Evolutionary conservation across 495 filamentous ascomycete species (phyloP), one percentile per base, ranked within the genome.

Genomic region (Penicillium dipodomyicola): DNA sequence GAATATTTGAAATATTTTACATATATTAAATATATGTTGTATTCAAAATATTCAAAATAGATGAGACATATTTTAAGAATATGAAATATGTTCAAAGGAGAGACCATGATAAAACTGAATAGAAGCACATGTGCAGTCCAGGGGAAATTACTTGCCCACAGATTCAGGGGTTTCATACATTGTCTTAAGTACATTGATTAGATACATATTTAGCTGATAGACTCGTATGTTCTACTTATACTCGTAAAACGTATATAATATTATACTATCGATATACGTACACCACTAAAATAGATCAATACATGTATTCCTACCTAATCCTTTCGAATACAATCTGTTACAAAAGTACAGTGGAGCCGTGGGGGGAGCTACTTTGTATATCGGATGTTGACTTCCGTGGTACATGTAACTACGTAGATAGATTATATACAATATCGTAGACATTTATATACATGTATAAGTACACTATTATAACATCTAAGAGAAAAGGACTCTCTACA

Each of bases 121-220:
- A 23, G 43, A 23, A 17, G 14, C 30, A 30, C 29, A 33, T 33
- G 30, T 14, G 25, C 11, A 22, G 17, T 45, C 42, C 6, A n/a
- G 25, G 44, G 15, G 35, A 39, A 39, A 39, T 39, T 39, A 17
- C 35, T 39, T 33, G 30, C 20, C 17, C 23, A 39, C 35, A 51
- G 6, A 51, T 51, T 51, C 49, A 51, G 49, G 49, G 49, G 49
- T 51, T 50, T 50, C 32, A 50, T 37, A 10, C 5, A 27, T 27
- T 27, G 25, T 29, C 27, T 29, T 35, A 14, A 15, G 33, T 15
- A 23, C 4, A 6, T 35, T 35, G 1, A 35, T 0, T 15, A 35
- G 5, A 15, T 35, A 47, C 6, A 9, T 29, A 29, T 29, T 7
- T 8, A 29, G 27, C 19, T 46, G 5, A 25, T 25, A 25, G 23